Conservation (phyloP, 177 flowering plant species). For the Vitis hybrid region DNA sequence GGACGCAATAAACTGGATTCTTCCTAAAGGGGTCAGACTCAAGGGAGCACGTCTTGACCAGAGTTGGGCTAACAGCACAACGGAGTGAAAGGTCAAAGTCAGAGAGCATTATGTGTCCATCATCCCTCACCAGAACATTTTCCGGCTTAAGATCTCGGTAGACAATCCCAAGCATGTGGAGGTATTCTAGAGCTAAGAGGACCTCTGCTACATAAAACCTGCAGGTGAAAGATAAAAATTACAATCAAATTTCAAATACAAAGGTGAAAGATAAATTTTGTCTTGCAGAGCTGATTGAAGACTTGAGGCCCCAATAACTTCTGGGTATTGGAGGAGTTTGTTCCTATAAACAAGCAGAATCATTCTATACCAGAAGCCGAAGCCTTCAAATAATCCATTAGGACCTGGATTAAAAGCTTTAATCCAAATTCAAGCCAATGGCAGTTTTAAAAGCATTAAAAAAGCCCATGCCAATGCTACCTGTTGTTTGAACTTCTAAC, state of each 20-base stretch:
- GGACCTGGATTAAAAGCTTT: too few relatives aligned
- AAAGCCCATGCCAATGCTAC: too few relatives aligned
- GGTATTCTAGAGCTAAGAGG: slow-evolving; percentile 82
- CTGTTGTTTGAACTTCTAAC: too few relatives aligned
- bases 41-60: slow-evolving; percentile 57
- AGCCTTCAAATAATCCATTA: too few relatives aligned
- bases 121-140: slow-evolving; percentile 92
- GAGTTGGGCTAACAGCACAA: slow-evolving; percentile 82
- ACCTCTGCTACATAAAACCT: slow-evolving; percentile 95
- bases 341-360: too few relatives aligned
- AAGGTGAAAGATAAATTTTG: too few relatives aligned
- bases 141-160: slow-evolving; percentile 98
- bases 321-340: too few relatives aligned
- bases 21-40: slow-evolving; percentile 62
- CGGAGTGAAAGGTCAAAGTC: slow-evolving; percentile 96
- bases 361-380: too few relatives aligned
- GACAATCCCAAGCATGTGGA: slow-evolving; percentile 97
- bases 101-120: slow-evolving; percentile 96
- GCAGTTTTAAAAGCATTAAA: too few relatives aligned
- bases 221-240: slow-evolving; percentile 25
- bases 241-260: not conserved
- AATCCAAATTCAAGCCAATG: too few relatives aligned
- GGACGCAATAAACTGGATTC: slow-evolving; percentile 67
- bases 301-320: too few relatives aligned
- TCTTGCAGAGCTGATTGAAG: too few relatives aligned